Conservation (phyloP, 352 stramenopile genomes). For the Blastocystis sp. region DNA sequence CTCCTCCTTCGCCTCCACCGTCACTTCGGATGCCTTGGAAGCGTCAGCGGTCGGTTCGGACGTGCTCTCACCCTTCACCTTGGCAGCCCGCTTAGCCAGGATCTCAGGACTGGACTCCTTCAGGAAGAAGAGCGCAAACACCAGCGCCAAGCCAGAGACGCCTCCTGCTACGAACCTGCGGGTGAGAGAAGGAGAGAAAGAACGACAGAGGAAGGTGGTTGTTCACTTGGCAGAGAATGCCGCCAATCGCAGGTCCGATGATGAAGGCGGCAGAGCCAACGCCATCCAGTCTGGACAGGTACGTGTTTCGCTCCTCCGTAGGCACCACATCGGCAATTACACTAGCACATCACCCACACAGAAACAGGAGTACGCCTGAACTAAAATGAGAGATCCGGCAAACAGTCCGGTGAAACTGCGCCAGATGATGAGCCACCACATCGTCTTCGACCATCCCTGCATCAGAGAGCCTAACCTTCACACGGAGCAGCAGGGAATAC, state of each 20-base stretch:
- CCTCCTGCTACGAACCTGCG: not conserved
- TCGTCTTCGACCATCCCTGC: conserved; percentile 33
- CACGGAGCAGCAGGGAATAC: not conserved
- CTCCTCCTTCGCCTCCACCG: not conserved
- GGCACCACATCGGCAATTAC: not conserved
- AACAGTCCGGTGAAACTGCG: conserved; percentile 54
- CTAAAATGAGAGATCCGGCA: conserved; percentile 47
- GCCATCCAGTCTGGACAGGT: not conserved
- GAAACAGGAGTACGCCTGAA: not conserved
- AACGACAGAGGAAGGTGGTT: not conserved
- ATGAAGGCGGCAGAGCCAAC: not conserved
- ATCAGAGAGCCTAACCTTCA: conserved; percentile 27
- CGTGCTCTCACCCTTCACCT: not conserved
- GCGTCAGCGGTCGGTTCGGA: not conserved
- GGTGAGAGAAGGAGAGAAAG: not conserved
- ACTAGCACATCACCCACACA: not conserved
- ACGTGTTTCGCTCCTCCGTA: not conserved
- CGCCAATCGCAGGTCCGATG: conserved; percentile 11
- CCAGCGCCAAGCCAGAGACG: not conserved
- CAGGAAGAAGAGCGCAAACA: conserved; percentile 1
- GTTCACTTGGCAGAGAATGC: not conserved
- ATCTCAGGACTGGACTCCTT: not conserved
- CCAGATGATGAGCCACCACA: conserved; percentile 59
- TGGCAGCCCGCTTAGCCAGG: not conserved
- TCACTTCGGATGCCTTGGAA: not conserved